phyloP scores from a whole-genome alignment of 2,329 filamentous ascomycete species.

The Phialophora chinensis region DNA sequence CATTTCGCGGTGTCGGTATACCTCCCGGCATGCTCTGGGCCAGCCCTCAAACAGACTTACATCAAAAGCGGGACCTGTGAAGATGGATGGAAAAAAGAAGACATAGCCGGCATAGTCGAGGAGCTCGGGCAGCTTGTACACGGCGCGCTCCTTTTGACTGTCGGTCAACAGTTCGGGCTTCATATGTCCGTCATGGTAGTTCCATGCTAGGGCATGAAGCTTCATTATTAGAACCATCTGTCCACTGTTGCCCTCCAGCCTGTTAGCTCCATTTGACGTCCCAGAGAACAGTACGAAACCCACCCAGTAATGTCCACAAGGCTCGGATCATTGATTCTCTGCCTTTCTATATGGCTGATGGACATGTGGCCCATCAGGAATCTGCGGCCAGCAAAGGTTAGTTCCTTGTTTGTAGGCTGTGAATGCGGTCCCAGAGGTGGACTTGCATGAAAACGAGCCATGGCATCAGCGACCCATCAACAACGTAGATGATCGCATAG shows the following conservation, averaged over 20 bases:
- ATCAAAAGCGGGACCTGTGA: conserved; percentile 91
- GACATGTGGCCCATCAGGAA: conserved; percentile 91
- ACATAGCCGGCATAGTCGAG: conserved; percentile 90
- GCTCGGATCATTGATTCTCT: conserved; percentile 69
- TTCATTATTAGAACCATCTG: conserved; percentile 99
- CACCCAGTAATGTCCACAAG: conserved; percentile 80
- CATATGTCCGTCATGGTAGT: conserved; percentile 88
- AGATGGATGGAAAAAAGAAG: conserved; percentile 89
- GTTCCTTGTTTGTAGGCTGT: not conserved
- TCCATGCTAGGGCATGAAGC: conserved; percentile 95
- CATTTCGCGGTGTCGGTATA: not conserved
- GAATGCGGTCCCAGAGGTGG: conserved; percentile 33
- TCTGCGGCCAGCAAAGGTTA: not conserved
- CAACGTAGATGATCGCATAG: conserved; percentile 81
- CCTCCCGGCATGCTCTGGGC: not conserved
- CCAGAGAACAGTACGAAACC: not conserved
- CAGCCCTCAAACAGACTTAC: not conserved
- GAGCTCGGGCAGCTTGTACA: conserved; percentile 73
- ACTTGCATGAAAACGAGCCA: conserved; percentile 77
- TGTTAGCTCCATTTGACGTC: not conserved
- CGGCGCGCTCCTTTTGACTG: conserved; percentile 80
- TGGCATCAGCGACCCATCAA: conserved; percentile 93
- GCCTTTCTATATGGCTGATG: conserved; percentile 82
- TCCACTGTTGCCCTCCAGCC: conserved; percentile 51
- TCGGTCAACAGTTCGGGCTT: conserved; percentile 81